phyloP scores from a whole-genome alignment of 1,139 yeast genomes.

The Schizosaccharomyces versatilis region DNA sequence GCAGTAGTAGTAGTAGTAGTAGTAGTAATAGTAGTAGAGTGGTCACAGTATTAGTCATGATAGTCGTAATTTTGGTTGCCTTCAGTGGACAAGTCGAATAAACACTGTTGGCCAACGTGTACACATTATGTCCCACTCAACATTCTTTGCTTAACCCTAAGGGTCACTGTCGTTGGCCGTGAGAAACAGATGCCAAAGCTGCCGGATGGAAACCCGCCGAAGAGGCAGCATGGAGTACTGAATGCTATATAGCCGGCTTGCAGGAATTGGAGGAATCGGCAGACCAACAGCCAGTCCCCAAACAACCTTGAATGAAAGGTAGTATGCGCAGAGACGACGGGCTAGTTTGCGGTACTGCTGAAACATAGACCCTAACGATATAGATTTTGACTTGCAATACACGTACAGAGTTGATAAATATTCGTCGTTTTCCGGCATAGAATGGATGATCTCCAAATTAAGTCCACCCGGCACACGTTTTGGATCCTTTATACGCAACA shows the following conservation, averaged over 20 bases:
- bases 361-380: conserved; percentile 26
- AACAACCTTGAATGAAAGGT: conserved; percentile 24
- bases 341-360: conserved; percentile 26
- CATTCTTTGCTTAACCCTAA: neutral
- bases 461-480: conserved; percentile 55
- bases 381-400: conserved; percentile 25
- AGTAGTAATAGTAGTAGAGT: too few species aligned
- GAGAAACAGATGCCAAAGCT: conserved; percentile 13
- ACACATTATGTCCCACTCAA: too few species aligned
- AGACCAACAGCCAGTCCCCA: conserved; percentile 25
- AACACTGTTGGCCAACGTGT: too few species aligned
- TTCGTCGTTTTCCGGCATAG: conserved; percentile 16
- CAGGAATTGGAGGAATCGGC: conserved; percentile 25
- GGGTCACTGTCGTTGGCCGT: neutral
- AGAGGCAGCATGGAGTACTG: conserved; percentile 31
- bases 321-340: conserved; percentile 23
- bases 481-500: conserved; percentile 61
- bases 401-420: conserved; percentile 14
- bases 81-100: too few species aligned
- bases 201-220: conserved; percentile 18
- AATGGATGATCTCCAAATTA: neutral
- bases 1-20: too few species aligned
- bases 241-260: conserved; percentile 27
- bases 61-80: too few species aligned
- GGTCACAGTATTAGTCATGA: too few species aligned